Base-by-base conservation (phyloP, 2,329 filamentous ascomycete species). In the Pochonia chlamydosporia region DNA sequence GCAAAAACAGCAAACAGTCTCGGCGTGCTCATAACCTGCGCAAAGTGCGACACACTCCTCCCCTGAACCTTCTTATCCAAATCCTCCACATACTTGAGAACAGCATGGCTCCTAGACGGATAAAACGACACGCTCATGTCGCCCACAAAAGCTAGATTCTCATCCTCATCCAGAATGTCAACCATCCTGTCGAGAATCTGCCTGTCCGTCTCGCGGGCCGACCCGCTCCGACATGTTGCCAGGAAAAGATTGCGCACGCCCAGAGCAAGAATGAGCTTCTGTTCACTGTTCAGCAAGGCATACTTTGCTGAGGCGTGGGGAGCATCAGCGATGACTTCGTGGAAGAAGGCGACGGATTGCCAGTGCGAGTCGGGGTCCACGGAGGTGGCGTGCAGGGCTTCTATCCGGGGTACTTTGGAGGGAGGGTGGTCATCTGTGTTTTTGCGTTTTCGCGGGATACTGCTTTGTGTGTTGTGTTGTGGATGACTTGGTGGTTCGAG, bases 1-100 rank as follows among this genome's bases (percentile, higher is more conserved):
- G 33, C 49, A 46, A 51, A 51, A 9, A 44, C 49, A 26, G 49
- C 49, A 49, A 51, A 51, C 35, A 51, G 16, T 26, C 46, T 43
- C 31, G 49, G 49, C 41, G 40, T 26, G 21, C 24, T 26, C 11
- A 40, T 25, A 25, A 51, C 20, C 40, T 47, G 49, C 28, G 49
- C 49, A 37, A 46, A 51, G 16, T 51, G 46, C 6, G 26, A 21
- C 18, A 31, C 42, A 25, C 26, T 42, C 23, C 10, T 42, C 3
- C 36, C 16, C 25, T 24, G 21, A 23, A 49, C 43, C 44, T 36
- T 44, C 10, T 7, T 16, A 30, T 49, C 48, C 44, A 49, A 23
- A 8, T 49, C 48, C 40, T 44, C 31, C 13, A 49, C 20, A 28
- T 44, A 36, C 28, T 41, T 40, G 26, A 49, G 33, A 21, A 44